Evolutionary conservation across 306 rosid species (phyloP), one percentile per base, ranked within the genome.

Genomic region (Alnus rubra): DNA sequence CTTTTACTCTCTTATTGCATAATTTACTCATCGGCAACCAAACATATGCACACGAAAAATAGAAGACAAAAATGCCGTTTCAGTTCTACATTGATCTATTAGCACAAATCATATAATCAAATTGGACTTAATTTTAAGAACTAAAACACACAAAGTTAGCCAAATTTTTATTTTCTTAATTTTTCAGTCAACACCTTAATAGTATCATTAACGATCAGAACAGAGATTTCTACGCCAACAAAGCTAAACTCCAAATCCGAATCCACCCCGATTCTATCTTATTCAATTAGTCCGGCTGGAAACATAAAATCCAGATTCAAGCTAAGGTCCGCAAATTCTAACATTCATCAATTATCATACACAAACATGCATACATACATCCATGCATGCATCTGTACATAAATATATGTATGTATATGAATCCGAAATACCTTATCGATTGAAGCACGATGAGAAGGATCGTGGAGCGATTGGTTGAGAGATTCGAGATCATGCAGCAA

Each of bases 401-500:
- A n/a, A 12, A 3, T 23, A 71, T 48, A 35, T 2, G n/a, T 9
- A 1, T 47, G 68, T 47, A 1, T 16, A 53, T 3, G 59, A 2
- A 16, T 47, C 30, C 35, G 45, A 77, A 64, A 62, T 37, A 94
- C 98, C 94, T 92, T 82, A 33, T 81, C 86, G 73, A 88, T 83
- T 18, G 93, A 84, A 62, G 76, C 85, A 9, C 70, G 84, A 45
- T 69, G 91, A 74, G 96, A 90, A 50, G 92, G 87, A 92, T 92
- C 92, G 14, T 88, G 60, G 68, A 88, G 88, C 80, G 91, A 89
- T 78, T 84, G 86, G 88, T 84, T 83, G 60, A 94, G 93, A 62
- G 94, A 89, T 75, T 94, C 88, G 77, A 94, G 97, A 85, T 94
- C 97, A 51, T 81, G 67, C 15, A 86, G 67, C 87, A 89, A 72